A percentile compares a stretch with the other conserved stretches of the same genome.
Conservation (phyloP, 371 early-diverging fungal genomes). For the Pancytospora philotis region DNA sequence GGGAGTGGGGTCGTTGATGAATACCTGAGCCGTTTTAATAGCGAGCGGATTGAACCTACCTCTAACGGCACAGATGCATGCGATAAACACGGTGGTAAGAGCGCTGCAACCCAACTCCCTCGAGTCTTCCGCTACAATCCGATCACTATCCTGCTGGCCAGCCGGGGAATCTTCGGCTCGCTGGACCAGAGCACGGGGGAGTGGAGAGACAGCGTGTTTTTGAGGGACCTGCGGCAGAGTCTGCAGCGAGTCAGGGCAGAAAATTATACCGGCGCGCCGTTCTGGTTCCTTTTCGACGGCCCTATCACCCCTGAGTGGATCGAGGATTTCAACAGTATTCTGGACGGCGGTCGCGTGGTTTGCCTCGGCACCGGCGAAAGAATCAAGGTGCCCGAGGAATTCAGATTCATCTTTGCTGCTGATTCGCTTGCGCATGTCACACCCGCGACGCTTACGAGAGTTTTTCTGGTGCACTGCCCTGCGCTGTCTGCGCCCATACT, state of each 20-base stretch:
- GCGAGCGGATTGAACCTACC: too few species aligned
- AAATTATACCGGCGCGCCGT: conserved; percentile 62
- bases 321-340: conserved; percentile 79
- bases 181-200: conserved; percentile 89
- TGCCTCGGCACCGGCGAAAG: conserved; percentile 89
- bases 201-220: conserved; percentile 92
- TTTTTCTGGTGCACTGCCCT: conserved; percentile 99
- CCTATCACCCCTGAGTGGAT: conserved; percentile 98
- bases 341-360: conserved; percentile 68
- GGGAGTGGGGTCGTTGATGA: too few species aligned
- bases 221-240: conserved; percentile 82
- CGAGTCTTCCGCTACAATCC: conserved; percentile 93
- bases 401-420: conserved; percentile 95
- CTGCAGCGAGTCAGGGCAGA: conserved; percentile 90
- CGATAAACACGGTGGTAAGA: too few species aligned
- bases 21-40: too few species aligned
- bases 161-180: conserved; percentile 69
- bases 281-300: conserved; percentile 97
- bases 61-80: too few species aligned
- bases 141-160: conserved; percentile 65
- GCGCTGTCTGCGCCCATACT: too few species aligned
- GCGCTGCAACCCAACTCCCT: conserved; percentile 25
- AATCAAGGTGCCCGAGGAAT: conserved; percentile 77
- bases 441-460: conserved; percentile 88
- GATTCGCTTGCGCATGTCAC: conserved; percentile 86